Evolutionary conservation across 352 stramenopile genomes (phyloP).

Genomic region (Globisporangium barbulae): DNA sequence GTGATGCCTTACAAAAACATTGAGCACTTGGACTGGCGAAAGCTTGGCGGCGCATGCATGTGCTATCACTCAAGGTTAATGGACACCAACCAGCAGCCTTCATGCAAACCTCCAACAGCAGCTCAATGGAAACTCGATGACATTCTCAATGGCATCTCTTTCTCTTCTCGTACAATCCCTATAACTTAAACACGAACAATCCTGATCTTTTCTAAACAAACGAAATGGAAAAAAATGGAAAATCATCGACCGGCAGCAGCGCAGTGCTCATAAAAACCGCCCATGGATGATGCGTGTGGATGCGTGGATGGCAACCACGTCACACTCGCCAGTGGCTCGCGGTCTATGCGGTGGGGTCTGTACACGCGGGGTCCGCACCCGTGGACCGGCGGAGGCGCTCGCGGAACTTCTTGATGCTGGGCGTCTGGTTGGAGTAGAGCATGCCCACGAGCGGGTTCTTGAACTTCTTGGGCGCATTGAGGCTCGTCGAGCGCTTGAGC

Average conservation of each 20-base stretch:
- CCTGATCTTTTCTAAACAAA: slow-evolving; percentile 5
- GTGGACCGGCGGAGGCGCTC: slow-evolving; percentile 49
- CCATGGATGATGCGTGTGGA: background rate
- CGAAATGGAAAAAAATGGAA: slow-evolving; percentile 5
- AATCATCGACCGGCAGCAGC: background rate
- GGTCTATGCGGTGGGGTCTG: slow-evolving; percentile 6
- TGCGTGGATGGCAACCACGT: background rate
- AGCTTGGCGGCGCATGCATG: background rate
- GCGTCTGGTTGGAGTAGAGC: slow-evolving; percentile 53
- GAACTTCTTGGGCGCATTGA: slow-evolving; percentile 37
- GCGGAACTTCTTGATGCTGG: slow-evolving; percentile 67
- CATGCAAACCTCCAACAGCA: background rate
- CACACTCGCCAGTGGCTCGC: background rate
- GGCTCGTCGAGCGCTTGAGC: slow-evolving; percentile 27
- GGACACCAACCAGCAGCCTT: background rate
- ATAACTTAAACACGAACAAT: slow-evolving; percentile 11
- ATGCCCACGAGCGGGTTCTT: slow-evolving; percentile 57
- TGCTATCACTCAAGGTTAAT: background rate
- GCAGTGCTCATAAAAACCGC: slow-evolving; percentile 12
- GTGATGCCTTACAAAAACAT: background rate
- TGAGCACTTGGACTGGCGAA: background rate
- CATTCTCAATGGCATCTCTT: slow-evolving; percentile 1
- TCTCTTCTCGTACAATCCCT: background rate
- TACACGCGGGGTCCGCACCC: slow-evolving; percentile 18
- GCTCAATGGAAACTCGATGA: background rate